Percentiles rank a stretch among this genome's conserved stretches.
These are phyloP conservation scores for Glycine latifolia DNA, from an alignment of 306 rosid species.

Conservation along the genomic window DNA sequence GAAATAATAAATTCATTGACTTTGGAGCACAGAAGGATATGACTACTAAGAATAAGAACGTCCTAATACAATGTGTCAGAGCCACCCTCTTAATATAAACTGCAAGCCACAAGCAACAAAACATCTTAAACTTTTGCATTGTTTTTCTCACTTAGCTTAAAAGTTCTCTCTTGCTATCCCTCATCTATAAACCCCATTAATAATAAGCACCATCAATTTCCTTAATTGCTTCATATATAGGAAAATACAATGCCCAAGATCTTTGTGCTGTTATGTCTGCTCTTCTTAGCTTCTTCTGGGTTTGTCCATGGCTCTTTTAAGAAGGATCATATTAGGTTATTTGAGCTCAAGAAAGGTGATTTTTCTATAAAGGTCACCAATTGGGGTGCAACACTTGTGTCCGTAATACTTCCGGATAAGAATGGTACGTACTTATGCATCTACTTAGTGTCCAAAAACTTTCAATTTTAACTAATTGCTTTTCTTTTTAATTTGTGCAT, in stretches of 20 bases:
- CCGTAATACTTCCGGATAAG: conserved; percentile 57
- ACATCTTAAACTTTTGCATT: no score
- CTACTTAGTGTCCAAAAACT: neutral
- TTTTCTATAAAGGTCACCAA: conserved; percentile 55
- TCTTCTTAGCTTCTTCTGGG: conserved; percentile 38
- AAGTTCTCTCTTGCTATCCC: no score
- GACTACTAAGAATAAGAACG: no score
- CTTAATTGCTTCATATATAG: no score
- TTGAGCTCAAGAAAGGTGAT: conserved; percentile 58
- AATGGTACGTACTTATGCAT: conserved; percentile 34
- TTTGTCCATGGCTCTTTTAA: conserved; percentile 40
- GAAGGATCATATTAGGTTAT: conserved; percentile 28
- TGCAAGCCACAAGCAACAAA: no score
- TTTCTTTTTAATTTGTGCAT: neutral
- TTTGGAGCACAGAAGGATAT: no score
- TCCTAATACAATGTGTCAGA: no score
- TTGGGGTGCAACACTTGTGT: conserved; percentile 58
- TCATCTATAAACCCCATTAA: no score
- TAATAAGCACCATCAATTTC: no score
- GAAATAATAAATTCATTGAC: no score
- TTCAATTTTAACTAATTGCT: neutral
- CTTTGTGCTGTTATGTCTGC: conserved; percentile 36
- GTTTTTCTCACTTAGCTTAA: no score
- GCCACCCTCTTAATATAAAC: no score
- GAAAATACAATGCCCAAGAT: conserved; percentile 16